phyloP scores from a whole-genome alignment of 768 basidiomycete species.

The Rhizopogon salebrosus region DNA sequence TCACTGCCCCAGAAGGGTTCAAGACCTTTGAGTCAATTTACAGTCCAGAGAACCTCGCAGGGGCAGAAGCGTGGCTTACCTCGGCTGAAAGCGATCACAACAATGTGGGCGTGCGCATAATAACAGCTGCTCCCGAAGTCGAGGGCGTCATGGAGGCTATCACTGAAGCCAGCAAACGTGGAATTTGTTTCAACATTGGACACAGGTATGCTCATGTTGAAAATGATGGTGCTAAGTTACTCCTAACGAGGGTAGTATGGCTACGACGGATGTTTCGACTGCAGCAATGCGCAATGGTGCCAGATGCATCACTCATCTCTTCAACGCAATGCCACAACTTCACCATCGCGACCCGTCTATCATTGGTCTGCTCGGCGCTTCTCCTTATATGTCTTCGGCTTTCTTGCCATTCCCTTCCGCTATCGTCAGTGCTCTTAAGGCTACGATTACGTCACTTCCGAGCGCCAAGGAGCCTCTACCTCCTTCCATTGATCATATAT shows the following conservation, averaged over 20 bases:
- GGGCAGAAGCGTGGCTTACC: conserved; percentile 67
- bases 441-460: conserved; percentile 5
- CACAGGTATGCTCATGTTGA: conserved; percentile 55
- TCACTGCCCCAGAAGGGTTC: conserved; percentile 57
- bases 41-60: conserved; percentile 56
- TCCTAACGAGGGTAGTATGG: conserved; percentile 44
- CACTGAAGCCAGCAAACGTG: conserved; percentile 50
- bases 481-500: conserved; percentile 24
- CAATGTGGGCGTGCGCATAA: conserved; percentile 60
- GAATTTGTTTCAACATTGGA: conserved; percentile 80
- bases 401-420: conserved; percentile 16
- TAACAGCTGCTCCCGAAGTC: conserved; percentile 86
- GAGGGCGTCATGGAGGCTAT: conserved; percentile 76
- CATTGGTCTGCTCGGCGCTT: conserved; percentile 81
- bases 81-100: conserved; percentile 21
- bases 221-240: not conserved
- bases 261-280: conserved; percentile 68
- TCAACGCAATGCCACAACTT: conserved; percentile 89
- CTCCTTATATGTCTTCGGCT: conserved; percentile 48
- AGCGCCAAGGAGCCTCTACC: conserved; percentile 12
- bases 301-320: conserved; percentile 84
- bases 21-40: conserved; percentile 72
- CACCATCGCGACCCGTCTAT: conserved; percentile 91
- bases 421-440: conserved; percentile 9
- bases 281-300: conserved; percentile 69